Base-by-base conservation (phyloP, 1,284 basidiomycete genomes). In the Volvariella volvacea region DNA sequence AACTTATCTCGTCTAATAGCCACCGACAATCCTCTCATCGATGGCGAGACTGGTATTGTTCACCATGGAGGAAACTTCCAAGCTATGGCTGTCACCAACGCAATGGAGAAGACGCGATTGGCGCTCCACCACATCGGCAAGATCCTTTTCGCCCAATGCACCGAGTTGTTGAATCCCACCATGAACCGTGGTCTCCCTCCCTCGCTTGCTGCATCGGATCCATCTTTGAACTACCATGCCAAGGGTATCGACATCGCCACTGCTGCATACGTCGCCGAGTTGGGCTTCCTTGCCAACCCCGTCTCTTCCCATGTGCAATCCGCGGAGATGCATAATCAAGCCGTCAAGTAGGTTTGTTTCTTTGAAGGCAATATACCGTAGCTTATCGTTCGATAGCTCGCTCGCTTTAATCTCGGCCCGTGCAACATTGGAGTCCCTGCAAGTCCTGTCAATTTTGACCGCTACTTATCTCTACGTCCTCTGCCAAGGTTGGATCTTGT, bases 41-140 rank as follows among this genome's bases (percentile, higher is more conserved):
- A 88, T 52, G 68, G 77, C 25, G 70, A 76, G 51, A 76, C 73
- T 9, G 78, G 77, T 3, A 64, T 68, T 39, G 71, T 88, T 14
- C 83, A 88, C 59, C 78, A 90, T 52, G 88, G 88, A 14, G 88
- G 88, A 6, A 89, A 89, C 61, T 90, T 91, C 74, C 88, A 90
- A 59, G 87, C 85, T 1, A 86, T 89, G 77, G 72, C 86, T 1
- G 80, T 92, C 43, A 88, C 87, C 7, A 88, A 88, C 49, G 80
- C 80, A 3, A 89, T 91, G 81, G 89, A 92, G 60, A 87, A 88
- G 63, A 85, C 86, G n/a, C 80, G 89, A 19, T 73, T 91, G 19
- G 75, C 80, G 2, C 66, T 92, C 16, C 78, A 88, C 53, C 85
- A 88, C 57, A 70, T 92, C 50, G 89, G 88, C 48, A 88, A 88